Base-by-base conservation (phyloP, 2,329 filamentous ascomycete genomes). In the Pyricularia grisea region DNA sequence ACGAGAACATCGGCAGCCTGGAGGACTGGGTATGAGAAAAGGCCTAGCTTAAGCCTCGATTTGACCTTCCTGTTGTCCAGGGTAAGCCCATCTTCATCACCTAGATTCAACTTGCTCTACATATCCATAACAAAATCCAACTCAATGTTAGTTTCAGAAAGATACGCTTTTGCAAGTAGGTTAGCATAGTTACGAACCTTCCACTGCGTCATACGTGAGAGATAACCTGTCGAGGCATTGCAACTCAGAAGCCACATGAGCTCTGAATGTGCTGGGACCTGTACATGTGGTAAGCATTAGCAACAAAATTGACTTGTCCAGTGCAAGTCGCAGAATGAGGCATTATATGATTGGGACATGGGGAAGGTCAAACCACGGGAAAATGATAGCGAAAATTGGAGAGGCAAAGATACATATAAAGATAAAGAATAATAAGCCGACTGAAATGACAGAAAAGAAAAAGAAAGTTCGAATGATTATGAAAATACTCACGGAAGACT, bases 161-260 rank as follows among this genome's bases (percentile, higher is more conserved):
- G 31, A 64, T 6, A 64, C 4, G 11, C 20, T 11, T n/a, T 6
- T 17, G 23, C 7, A 10, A 20, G 6, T 65, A 1, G 28, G 30
- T 14, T 4, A 66, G 64, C 2, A 25, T 1, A 10, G 9, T 42
- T 4, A 71, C 75, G 67, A 70, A 92, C 93, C 88, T 99, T 99
- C 94, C 95, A 99, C 79, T 98, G 95, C 31, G 95, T 98, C 95
- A 99, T 99, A n/a, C 95, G 86, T 11, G 91, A 91, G n/a, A 99
- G 82, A 79, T 97, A 97, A 58, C 95, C 95, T 79, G 95, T 93
- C 5, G 92, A 94, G 28, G 95, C 92, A 68, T 92, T 91, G 73
- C 94, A 97, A 76, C 92, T 94, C 71, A 99, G 81, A 75, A 98
- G 93, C 95, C 95, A 99, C 92, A 97, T 97, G 72, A 99, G 84